These are phyloP conservation scores for Metschnikowia cerradonensis DNA, from an alignment of 805 yeast species.

Conservation along the genomic window DNA sequence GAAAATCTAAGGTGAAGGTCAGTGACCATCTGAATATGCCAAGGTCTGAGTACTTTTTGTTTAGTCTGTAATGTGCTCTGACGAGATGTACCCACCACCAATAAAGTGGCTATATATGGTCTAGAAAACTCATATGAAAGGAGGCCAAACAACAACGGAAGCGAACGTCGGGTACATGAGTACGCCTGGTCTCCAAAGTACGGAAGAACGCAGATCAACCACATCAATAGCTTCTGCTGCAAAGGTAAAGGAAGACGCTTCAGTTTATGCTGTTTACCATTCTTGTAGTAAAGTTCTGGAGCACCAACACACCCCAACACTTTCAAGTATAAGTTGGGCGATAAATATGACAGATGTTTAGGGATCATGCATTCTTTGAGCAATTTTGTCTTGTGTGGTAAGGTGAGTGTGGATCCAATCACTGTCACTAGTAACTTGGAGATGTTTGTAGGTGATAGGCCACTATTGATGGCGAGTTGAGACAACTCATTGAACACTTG, in stretches of 20 bases:
- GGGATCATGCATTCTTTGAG: slow-evolving; percentile 11
- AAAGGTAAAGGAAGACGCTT: slow-evolving; percentile 13
- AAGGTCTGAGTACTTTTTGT: slow-evolving; percentile 6
- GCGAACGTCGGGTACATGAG: slow-evolving; percentile 4
- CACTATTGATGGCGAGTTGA: slow-evolving; percentile 2
- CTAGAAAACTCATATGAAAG: slow-evolving; percentile 17
- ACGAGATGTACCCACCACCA: slow-evolving; percentile 9
- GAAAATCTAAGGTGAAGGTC: slow-evolving; percentile 13
- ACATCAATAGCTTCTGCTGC: slow-evolving; percentile 14
- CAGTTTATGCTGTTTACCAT: slow-evolving; percentile 18
- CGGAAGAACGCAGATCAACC: slow-evolving; percentile 15
- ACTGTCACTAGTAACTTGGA: slow-evolving; percentile 7
- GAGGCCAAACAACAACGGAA: slow-evolving; percentile 15
- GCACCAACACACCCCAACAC: slow-evolving; percentile 15
- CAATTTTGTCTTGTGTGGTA: slow-evolving; percentile 4
- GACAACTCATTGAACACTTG: slow-evolving; percentile 1
- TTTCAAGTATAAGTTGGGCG: slow-evolving; percentile 5
- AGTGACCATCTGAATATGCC: slow-evolving; percentile 14
- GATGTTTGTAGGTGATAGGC: slow-evolving; percentile 4
- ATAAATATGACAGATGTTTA: slow-evolving; percentile 3
- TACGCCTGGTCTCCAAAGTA: slow-evolving; percentile 9
- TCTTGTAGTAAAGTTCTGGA: slow-evolving; percentile 16
- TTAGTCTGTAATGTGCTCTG: neutral
- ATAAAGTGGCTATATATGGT: slow-evolving; percentile 12
- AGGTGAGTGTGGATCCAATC: slow-evolving; percentile 6